A percentile compares a stretch with the other conserved stretches of the same genome.
Evolutionary conservation across 495 filamentous ascomycete species (phyloP).

Genomic region (Xylaria flabelliformis): DNA sequence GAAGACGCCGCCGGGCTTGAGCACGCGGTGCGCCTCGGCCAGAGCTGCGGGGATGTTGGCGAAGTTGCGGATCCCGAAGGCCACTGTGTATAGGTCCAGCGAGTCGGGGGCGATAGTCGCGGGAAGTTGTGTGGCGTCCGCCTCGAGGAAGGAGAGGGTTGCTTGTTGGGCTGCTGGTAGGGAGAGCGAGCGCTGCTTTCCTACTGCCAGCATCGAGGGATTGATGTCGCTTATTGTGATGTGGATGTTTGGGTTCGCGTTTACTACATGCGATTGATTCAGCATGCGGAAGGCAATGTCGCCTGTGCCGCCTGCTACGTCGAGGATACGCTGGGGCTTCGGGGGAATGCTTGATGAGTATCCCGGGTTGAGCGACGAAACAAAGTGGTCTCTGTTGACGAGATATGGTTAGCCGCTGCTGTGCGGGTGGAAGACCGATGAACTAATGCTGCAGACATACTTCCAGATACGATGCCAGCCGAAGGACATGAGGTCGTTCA

Average conservation of each 20-base stretch:
- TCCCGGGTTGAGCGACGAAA: conserved; percentile 88
- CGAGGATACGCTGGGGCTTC: conserved; percentile 75
- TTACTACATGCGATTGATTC: conserved; percentile 82
- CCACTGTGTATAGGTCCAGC: conserved; percentile 94
- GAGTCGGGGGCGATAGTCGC: conserved; percentile 45
- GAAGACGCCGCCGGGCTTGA: conserved; percentile 95
- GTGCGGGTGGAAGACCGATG: background rate
- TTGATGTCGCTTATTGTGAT: conserved; percentile 97
- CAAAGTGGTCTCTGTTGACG: conserved; percentile 78
- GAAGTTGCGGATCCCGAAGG: conserved; percentile 98
- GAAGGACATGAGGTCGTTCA: conserved; percentile 99
- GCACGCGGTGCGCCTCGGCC: conserved; percentile 79
- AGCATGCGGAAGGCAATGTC: conserved; percentile 98
- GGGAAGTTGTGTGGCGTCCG: conserved; percentile 83
- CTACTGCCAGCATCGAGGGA: conserved; percentile 88
- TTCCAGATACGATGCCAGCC: conserved; percentile 98
- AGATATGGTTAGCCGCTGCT: background rate
- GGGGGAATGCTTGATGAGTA: conserved; percentile 61
- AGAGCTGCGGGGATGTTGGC: conserved; percentile 83
- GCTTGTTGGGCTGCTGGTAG: conserved; percentile 55
- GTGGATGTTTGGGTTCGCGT: conserved; percentile 75
- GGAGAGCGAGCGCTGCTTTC: conserved; percentile 69
- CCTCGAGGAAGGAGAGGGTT: conserved; percentile 77
- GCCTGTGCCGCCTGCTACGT: conserved; percentile 95
- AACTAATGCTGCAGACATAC: conserved; percentile 34